Base-by-base conservation (phyloP, 2,329 filamentous ascomycete genomes). In the Dendryphion nanum region DNA sequence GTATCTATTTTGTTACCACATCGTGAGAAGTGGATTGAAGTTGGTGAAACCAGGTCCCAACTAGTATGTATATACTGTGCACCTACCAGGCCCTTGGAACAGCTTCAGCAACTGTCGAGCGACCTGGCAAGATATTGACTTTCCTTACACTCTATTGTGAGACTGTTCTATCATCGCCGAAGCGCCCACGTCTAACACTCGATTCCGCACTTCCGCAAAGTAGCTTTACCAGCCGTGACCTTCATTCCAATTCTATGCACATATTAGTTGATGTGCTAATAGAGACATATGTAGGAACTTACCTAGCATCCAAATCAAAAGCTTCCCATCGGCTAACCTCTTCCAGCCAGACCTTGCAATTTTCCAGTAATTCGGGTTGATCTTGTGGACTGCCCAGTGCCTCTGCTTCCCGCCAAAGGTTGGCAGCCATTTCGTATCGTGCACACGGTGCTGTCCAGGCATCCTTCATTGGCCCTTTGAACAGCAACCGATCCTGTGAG, bases 341-440 rank as follows among this genome's bases (percentile, higher is more conserved):
- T 18, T 83, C 77, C 15, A 93, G 67, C 66, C 81, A 81, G 33
- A 73, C 68, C 47, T 79, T 75, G 57, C 83, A 86, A 53, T 83
- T 78, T 14, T 77, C 64, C 18, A 83, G 59, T 63, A 78, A 78
- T 32, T 71, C 60, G 32, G 46, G 41, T 33, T 67, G 55, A 18
- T 57, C 59, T 31, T 61, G 53, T 17, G 58, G 60, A 17, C 44
- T 49, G 1, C 65, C 69, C 19, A 63, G 64, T 17, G 38, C 46
- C 67, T 74, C 35, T 45, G 66, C 42, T 54, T 91, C 85, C 40
- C 78, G 75, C 90, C 91, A 98, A 1, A 83, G 71, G 38, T 87
- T 80, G 6, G 86, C 88, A 0, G 82, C 89, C 71, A 93, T 80
- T 67, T 98, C 93, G 64, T 96, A 96, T 49, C 88, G 76, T 1